A percentile compares a stretch with the other conserved stretches of the same genome.
phyloP scores from a whole-genome alignment of 352 stramenopile genomes.

The Pythium guiyangense region DNA sequence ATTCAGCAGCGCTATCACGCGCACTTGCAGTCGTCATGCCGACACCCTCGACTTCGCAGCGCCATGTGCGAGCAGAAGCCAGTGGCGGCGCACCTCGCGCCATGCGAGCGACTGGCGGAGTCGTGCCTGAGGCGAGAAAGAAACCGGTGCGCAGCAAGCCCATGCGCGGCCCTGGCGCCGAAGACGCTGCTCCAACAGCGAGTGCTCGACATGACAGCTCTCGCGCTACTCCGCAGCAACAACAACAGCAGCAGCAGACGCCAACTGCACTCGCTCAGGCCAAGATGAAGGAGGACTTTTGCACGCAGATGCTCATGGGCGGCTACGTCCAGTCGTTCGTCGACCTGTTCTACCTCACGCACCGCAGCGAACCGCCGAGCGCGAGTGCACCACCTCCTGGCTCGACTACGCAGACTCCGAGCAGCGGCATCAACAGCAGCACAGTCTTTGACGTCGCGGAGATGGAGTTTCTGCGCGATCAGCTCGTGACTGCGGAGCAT shows the following conservation, averaged over 20 bases:
- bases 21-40: no score
- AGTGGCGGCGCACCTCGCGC: no score
- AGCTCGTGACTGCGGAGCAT: conserved; percentile 84
- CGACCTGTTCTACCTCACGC: conserved; percentile 94
- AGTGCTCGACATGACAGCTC: conserved; percentile 3
- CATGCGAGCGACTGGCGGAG: conserved; percentile 3
- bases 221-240: not conserved
- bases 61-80: no score
- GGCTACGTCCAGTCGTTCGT: conserved; percentile 93
- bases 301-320: conserved; percentile 80
- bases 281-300: conserved; percentile 76
- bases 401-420: no score
- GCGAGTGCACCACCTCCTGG: no score
- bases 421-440: conserved; percentile 2
- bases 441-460: conserved; percentile 27
- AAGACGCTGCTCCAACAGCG: conserved; percentile 4
- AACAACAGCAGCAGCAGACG: conserved; percentile 8
- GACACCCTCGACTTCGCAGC: no score
- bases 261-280: conserved; percentile 17
- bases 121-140: conserved; percentile 37
- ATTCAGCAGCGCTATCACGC: no score
- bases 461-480: conserved; percentile 86
- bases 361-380: conserved; percentile 67
- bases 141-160: conserved; percentile 53
- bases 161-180: conserved; percentile 40